Evolutionary conservation across 2,329 filamentous ascomycete species (phyloP), one percentile per base, ranked within the genome.

Genomic region (Aspergillus cejpii): DNA sequence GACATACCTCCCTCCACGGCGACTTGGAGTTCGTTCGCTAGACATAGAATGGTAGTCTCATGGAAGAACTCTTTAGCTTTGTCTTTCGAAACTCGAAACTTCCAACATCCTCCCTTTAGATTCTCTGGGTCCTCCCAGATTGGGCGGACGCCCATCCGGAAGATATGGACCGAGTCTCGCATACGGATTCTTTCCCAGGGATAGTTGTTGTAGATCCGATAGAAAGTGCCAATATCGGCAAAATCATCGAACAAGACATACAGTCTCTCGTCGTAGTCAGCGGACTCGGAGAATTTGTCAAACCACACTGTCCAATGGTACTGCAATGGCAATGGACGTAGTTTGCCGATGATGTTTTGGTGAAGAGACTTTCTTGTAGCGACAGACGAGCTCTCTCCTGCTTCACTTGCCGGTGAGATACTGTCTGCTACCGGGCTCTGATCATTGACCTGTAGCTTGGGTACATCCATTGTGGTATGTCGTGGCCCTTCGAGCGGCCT

Each of bases 101-200:
- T 94, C 88, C 88, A 96, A 64, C 85, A 85, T 39, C 91, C 91
- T 41, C 91, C 91, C 50, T 82, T 77, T 48, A 84, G 74, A 68
- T 96, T 96, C 58, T 92, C 82, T 31, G 86, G 80, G 64, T 97
- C 91, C 69, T 89, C 85, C 85, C 85, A 89, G 55, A 88, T 73
- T 45, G 85, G 85, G 51, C 78, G 78, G 67, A 87, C 87, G 27
- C 85, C 85, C 50, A 80, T 75, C 66, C 88, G 88, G 74, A 89
- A 89, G 53, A 90, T 76, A 64, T 89, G 87, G 53, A 89, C 78
- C 37, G 81, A 84, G 68, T 89, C 84, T 59, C 84, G 81, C 73
- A 85, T 81, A 67, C 83, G 83, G 66, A 90, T 81, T 64, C 83
- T 78, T 47, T 83, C 78, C 59, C 87, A 82, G 12, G 85, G 85